Percentiles rank a stretch among this genome's conserved stretches.
These are phyloP conservation scores for Talaromyces marneffei DNA, from an alignment of 2,329 filamentous ascomycete genomes.

Conservation along the genomic window DNA sequence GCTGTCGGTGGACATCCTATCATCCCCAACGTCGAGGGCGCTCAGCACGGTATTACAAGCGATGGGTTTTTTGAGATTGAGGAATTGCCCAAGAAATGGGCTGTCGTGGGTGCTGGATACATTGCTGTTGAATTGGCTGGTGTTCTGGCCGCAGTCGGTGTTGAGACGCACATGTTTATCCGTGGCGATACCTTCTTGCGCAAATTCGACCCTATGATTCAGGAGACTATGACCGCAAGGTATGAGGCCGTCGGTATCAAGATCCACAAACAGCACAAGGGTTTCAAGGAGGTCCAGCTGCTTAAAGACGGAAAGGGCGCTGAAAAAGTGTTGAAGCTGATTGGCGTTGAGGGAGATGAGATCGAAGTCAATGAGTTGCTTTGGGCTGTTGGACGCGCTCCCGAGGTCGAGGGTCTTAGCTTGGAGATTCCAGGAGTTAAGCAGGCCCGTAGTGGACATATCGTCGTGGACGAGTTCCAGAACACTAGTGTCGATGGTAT, in stretches of 20 bases:
- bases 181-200: slow-evolving; percentile 44
- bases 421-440: slow-evolving; percentile 41
- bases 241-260: slow-evolving; percentile 47
- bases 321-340: slow-evolving; percentile 43
- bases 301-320: slow-evolving; percentile 42
- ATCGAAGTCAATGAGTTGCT: slow-evolving; percentile 46
- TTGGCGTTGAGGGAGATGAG: slow-evolving; percentile 38
- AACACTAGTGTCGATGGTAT: slow-evolving; percentile 45
- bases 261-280: slow-evolving; percentile 43
- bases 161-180: slow-evolving; percentile 49
- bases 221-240: slow-evolving; percentile 47
- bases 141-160: slow-evolving; percentile 45
- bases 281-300: slow-evolving; percentile 45
- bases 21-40: slow-evolving; percentile 39
- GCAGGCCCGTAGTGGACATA: slow-evolving; percentile 33
- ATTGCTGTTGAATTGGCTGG: slow-evolving; percentile 49
- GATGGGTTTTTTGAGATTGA: slow-evolving; percentile 49
- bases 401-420: slow-evolving; percentile 41
- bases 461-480: slow-evolving; percentile 47
- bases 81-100: slow-evolving; percentile 46
- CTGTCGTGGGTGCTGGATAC: slow-evolving; percentile 48
- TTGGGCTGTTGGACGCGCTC: slow-evolving; percentile 46
- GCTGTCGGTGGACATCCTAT: slow-evolving; percentile 45
- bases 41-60: slow-evolving; percentile 47
- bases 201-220: slow-evolving; percentile 50